Conservation (phyloP, 116 monocot genomes). For the Iris pallida region DNA sequence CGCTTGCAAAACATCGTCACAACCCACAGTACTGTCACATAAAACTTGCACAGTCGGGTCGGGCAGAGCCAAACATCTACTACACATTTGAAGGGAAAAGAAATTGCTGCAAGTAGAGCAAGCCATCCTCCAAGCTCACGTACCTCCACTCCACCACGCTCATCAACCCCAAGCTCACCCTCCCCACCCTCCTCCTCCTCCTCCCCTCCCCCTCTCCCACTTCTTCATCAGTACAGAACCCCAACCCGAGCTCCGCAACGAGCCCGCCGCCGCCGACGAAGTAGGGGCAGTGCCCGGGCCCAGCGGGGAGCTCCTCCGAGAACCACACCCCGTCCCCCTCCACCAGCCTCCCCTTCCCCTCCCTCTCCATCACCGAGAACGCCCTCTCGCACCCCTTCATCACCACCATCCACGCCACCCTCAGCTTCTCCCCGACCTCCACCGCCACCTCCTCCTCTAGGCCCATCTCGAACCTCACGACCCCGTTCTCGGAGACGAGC, state of each 20-base stretch:
- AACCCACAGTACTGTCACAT: too few species aligned
- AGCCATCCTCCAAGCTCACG: conserved; percentile 25
- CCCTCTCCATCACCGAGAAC: conserved; percentile 24
- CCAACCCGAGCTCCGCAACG: conserved; percentile 29
- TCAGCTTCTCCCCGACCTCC: conserved; percentile 19
- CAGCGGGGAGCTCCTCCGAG: conserved; percentile 33
- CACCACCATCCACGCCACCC: conserved; percentile 38
- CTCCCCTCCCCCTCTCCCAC: neutral
- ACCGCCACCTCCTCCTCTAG: conserved; percentile 2
- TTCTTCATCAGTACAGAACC: neutral
- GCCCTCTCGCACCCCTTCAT: conserved; percentile 18
- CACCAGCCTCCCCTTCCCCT: conserved; percentile 17
- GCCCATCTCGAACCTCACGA: neutral
- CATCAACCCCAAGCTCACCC: conserved; percentile 47
- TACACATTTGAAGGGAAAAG: conserved; percentile 10
- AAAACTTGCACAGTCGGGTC: too few species aligned
- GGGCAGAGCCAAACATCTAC: too few species aligned
- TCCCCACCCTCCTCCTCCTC: conserved; percentile 17
- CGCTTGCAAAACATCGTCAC: too few species aligned
- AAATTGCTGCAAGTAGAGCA: conserved; percentile 39
- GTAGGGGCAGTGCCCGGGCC: conserved; percentile 9
- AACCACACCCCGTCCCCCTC: conserved; percentile 20
- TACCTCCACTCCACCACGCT: conserved; percentile 30
- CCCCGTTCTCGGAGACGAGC: neutral
- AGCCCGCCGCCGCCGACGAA: conserved; percentile 5